phyloP scores from a whole-genome alignment of 169 alveolate species.

The Toxoplasma gondii region DNA sequence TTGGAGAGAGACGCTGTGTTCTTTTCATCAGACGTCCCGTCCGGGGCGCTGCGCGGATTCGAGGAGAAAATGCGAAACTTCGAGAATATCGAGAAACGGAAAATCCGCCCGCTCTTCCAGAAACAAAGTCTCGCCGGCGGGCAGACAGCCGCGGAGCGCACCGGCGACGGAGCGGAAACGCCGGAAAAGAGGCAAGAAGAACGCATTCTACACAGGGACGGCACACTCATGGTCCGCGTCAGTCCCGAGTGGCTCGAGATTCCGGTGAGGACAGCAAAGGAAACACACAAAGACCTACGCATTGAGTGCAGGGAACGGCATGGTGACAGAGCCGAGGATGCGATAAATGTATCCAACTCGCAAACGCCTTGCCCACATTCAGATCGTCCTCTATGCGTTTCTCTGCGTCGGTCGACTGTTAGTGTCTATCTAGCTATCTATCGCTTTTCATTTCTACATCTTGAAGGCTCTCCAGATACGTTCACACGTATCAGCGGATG shows the following conservation, averaged over 20 bases:
- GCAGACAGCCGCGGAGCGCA: not conserved
- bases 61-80: conserved; percentile 49
- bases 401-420: no score
- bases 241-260: not conserved
- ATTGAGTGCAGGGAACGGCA: not conserved
- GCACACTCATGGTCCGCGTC: conserved; percentile 41
- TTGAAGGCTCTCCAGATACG: no score
- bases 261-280: conserved; percentile 28
- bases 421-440: no score
- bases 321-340: no score
- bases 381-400: no score
- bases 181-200: not conserved
- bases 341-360: no score
- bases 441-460: not conserved
- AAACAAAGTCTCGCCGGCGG: not conserved
- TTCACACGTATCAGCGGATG: no score
- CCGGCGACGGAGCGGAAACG: not conserved
- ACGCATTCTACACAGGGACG: conserved; percentile 50
- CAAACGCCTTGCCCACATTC: no score
- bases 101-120: not conserved
- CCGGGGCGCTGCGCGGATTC: not conserved
- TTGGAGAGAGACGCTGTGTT: not conserved
- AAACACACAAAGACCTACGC: not conserved
- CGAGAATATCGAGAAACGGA: conserved; percentile 1
- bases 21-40: not conserved